Percentiles rank a stretch among this genome's conserved stretches.
Evolutionary conservation across 345 rosid species (phyloP).

Genomic region (Lepidium didymum): DNA sequence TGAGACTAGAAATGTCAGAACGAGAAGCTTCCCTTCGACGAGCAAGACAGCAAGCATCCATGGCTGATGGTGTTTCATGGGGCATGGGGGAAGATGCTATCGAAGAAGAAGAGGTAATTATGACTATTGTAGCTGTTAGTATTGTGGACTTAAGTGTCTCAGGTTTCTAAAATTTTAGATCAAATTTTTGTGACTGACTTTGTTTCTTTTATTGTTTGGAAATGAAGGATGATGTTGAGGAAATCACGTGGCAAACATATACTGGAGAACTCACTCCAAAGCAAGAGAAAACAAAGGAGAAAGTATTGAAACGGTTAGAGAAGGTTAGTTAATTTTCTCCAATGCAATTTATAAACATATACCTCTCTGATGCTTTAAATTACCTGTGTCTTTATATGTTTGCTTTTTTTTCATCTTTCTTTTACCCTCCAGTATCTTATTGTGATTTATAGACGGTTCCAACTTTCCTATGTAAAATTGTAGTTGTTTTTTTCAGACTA

Average conservation of each 20-base stretch:
- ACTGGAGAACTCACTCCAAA: conserved; percentile 89
- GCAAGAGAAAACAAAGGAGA: conserved; percentile 92
- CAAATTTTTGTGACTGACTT: background rate
- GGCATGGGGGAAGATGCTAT: conserved; percentile 99
- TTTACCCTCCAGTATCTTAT: background rate
- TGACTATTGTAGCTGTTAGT: background rate
- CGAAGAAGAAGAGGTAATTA: conserved; percentile 78
- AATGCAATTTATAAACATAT: background rate
- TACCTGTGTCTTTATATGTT: background rate
- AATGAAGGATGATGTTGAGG: conserved; percentile 74
- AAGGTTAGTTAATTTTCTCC: conserved; percentile 38
- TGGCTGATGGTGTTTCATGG: conserved; percentile 97
- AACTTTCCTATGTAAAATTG: background rate
- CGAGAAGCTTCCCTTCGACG: conserved; percentile 81
- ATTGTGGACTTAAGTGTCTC: background rate
- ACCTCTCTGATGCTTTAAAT: background rate
- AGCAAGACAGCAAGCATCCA: conserved; percentile 67
- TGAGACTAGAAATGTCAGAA: conserved; percentile 50
- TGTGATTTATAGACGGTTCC: background rate
- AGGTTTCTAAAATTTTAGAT: background rate
- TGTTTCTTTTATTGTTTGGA: conserved; percentile 6
- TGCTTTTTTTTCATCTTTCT: background rate
- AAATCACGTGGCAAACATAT: conserved; percentile 94
- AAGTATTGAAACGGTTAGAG: conserved; percentile 71
- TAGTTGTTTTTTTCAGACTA: background rate